Evolutionary conservation across 176 grass and related monocot species (phyloP).

Genomic region (Oryza nivara): DNA sequence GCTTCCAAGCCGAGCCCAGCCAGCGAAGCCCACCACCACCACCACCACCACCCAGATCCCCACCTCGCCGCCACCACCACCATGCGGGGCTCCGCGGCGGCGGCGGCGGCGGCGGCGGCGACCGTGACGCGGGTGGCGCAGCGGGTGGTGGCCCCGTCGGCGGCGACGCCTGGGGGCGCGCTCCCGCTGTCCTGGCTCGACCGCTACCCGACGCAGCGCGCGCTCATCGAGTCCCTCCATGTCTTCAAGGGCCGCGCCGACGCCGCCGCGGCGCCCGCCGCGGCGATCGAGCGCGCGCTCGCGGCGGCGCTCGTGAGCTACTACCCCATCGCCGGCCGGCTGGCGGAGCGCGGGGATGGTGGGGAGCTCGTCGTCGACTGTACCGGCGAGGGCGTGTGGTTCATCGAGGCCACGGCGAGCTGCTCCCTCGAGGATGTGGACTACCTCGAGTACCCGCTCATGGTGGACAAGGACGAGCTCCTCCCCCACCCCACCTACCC

Average conservation of each 20-base stretch:
- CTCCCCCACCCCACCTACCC: slow-evolving; percentile 64
- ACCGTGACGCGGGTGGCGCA: slow-evolving; percentile 62
- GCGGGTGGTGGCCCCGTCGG: slow-evolving; percentile 63
- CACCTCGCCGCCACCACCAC: slow-evolving; percentile 9
- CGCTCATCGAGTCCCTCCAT: slow-evolving; percentile 89
- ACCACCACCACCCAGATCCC: slow-evolving; percentile 37
- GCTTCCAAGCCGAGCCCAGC: slow-evolving; percentile 45
- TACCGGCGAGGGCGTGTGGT: slow-evolving; percentile 86
- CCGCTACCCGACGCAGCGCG: slow-evolving; percentile 86
- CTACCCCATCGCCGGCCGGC: slow-evolving; percentile 79
- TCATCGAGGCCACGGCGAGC: slow-evolving; percentile 60
- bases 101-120: slow-evolving; percentile 7
- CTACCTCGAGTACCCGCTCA: slow-evolving; percentile 82
- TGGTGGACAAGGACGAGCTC: slow-evolving; percentile 78
- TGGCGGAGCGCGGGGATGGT: slow-evolving; percentile 28
- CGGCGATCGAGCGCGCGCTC: slow-evolving; percentile 57
- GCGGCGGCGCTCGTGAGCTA: slow-evolving; percentile 64
- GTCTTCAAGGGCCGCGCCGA: slow-evolving; percentile 73
- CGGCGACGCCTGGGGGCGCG: slow-evolving; percentile 51
- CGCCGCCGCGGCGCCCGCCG: slow-evolving; percentile 27
- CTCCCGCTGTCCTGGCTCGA: slow-evolving; percentile 88
- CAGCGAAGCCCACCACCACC: slow-evolving; percentile 25
- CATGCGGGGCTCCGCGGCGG: slow-evolving; percentile 27
- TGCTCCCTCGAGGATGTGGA: slow-evolving; percentile 78
- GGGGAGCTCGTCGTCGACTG: slow-evolving; percentile 70